Evolutionary conservation across 495 filamentous ascomycete species (phyloP).

Genomic region (Terfezia boudieri): DNA sequence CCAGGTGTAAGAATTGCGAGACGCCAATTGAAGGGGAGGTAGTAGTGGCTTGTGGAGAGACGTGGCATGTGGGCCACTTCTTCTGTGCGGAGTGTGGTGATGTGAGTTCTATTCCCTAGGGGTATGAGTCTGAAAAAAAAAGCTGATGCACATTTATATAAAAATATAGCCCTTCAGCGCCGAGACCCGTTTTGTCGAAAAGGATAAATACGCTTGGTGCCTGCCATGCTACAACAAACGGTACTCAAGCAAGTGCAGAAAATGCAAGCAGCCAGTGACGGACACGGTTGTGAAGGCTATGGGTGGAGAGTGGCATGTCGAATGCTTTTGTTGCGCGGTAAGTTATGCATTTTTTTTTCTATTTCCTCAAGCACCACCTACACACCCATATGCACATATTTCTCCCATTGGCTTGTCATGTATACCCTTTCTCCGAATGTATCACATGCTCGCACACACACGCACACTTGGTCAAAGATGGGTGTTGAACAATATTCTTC

Average conservation of each 20-base stretch:
- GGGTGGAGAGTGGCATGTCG: conserved; percentile 80
- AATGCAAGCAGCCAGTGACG: conserved; percentile 63
- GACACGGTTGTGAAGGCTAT: conserved; percentile 71
- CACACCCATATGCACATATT: background rate
- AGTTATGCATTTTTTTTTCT: conserved; percentile 1
- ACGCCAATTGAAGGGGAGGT: conserved; percentile 97
- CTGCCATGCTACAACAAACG: conserved; percentile 77
- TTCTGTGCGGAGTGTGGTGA: conserved; percentile 99
- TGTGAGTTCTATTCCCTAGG: conserved; percentile 21
- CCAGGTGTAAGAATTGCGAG: conserved; percentile 85
- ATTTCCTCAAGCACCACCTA: background rate
- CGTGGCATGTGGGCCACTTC: conserved; percentile 97
- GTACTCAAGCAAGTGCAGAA: conserved; percentile 65
- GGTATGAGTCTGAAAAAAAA: conserved; percentile 1
- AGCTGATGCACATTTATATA: conserved; percentile 1
- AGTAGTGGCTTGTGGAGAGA: conserved; percentile 70
- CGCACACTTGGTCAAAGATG: too few relatives aligned
- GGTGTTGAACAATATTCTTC: too few relatives aligned
- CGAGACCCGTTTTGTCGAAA: conserved; percentile 45
- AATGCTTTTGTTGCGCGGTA: conserved; percentile 60
- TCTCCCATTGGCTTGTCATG: background rate
- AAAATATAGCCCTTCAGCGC: conserved; percentile 2
- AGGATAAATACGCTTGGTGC: conserved; percentile 98
- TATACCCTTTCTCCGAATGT: background rate
- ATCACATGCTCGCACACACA: too few relatives aligned